Percentiles rank a stretch among this genome's conserved stretches.
Evolutionary conservation across 768 basidiomycete genomes (phyloP).

Genomic region (Roridomyces roridus): DNA sequence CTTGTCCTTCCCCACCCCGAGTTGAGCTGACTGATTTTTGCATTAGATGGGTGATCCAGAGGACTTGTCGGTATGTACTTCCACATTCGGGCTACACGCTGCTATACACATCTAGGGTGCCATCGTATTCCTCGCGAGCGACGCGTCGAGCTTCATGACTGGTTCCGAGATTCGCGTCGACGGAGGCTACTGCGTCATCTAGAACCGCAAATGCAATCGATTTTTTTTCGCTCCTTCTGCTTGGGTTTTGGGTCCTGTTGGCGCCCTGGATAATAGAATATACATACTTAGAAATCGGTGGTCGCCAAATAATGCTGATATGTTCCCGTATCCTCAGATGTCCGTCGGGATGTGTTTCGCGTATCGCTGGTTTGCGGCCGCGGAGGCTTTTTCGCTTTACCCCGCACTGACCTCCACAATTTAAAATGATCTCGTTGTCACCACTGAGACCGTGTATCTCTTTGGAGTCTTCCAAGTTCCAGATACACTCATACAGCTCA

Average conservation of each 20-base stretch:
- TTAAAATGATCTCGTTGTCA: no score
- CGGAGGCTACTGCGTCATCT: slow-evolving; percentile 85
- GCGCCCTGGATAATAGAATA: background rate
- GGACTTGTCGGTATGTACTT: slow-evolving; percentile 73
- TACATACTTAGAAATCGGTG: no score
- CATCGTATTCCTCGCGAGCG: slow-evolving; percentile 88
- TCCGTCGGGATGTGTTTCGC: no score
- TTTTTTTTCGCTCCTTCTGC: background rate
- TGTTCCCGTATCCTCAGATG: no score
- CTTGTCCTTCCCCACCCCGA: background rate
- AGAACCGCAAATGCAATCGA: slow-evolving; percentile 10
- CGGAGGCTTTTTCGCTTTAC: no score
- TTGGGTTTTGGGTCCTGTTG: background rate
- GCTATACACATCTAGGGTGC: slow-evolving; percentile 62
- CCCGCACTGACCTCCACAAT: no score
- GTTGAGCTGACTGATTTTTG: slow-evolving; percentile 16
- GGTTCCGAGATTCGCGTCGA: slow-evolving; percentile 87
- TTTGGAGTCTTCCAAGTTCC: no score
- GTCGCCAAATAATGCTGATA: no score
- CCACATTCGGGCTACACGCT: background rate
- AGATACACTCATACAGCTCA: no score
- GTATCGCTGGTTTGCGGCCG: no score
- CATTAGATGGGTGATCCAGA: slow-evolving; percentile 89
- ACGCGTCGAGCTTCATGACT: slow-evolving; percentile 90
- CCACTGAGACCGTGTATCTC: no score